phyloP scores from a whole-genome alignment of 208 protist species.

The Leptomonas pyrrhocoris region DNA sequence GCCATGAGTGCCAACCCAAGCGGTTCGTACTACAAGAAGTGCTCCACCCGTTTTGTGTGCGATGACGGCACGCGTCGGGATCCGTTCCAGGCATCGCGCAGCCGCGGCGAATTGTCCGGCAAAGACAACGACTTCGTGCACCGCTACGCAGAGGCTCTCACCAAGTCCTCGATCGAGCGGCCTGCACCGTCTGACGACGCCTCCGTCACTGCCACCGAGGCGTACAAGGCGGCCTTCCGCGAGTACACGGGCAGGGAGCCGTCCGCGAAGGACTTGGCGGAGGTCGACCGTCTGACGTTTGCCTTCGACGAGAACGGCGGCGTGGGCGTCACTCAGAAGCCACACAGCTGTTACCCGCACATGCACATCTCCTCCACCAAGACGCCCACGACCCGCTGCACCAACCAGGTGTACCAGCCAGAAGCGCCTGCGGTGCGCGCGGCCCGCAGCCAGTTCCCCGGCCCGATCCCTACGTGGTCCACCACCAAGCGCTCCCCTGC shows the following conservation, averaged over 20 bases:
- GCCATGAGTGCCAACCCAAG: not conserved
- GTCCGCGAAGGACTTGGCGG: conserved; percentile 73
- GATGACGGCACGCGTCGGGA: conserved; percentile 31
- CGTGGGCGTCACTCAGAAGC: conserved; percentile 82
- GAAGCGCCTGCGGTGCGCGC: conserved; percentile 69
- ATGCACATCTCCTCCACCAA: conserved; percentile 72
- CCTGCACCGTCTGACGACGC: conserved; percentile 31
- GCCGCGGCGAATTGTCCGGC: conserved; percentile 50
- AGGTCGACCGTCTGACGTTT: conserved; percentile 71
- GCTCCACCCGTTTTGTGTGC: conserved; percentile 30
- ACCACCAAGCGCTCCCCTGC: conserved; percentile 81
- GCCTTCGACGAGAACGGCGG: conserved; percentile 72
- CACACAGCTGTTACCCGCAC: conserved; percentile 81
- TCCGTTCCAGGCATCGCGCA: conserved; percentile 62
- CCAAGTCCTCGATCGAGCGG: conserved; percentile 46
- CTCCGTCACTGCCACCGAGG: conserved; percentile 47
- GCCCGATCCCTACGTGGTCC: conserved; percentile 78
- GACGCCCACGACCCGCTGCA: conserved; percentile 44
- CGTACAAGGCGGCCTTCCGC: conserved; percentile 80
- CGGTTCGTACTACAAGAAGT: conserved; percentile 66
- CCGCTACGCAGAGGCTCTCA: conserved; percentile 71
- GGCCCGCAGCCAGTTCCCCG: conserved; percentile 79
- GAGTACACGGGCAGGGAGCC: conserved; percentile 71
- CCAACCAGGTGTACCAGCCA: conserved; percentile 63
- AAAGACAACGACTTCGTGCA: conserved; percentile 86